Conservation (phyloP, 1,284 basidiomycete genomes). For the Golubevia pallescens region DNA sequence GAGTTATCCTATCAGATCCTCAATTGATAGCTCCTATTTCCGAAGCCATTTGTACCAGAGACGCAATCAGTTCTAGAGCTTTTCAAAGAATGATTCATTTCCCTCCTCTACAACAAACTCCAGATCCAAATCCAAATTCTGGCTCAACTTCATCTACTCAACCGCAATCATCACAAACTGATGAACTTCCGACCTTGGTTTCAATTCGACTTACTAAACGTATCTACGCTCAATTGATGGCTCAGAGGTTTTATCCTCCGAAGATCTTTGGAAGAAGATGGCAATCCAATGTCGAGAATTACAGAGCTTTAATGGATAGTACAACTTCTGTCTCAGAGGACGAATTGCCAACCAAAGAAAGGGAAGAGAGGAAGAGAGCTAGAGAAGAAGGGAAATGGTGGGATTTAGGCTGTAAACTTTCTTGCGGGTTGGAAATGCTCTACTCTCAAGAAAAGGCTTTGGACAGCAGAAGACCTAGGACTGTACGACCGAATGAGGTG, state of each 20-base stretch:
- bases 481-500: too few relatives aligned
- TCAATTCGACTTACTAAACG: conserved; percentile 36
- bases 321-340: conserved; percentile 10
- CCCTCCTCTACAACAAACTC: too few relatives aligned
- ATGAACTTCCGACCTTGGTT: conserved; percentile 4
- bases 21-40: too few relatives aligned
- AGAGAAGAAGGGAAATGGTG: conserved; percentile 33
- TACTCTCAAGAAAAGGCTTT: conserved; percentile 9
- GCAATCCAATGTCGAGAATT: conserved; percentile 36
- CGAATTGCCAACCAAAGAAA: neutral
- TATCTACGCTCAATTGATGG: conserved; percentile 82
- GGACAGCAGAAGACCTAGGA: too few relatives aligned
- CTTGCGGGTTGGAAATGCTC: conserved; percentile 47
- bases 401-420: conserved; percentile 51
- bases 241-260: conserved; percentile 90
- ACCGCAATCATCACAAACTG: too few relatives aligned
- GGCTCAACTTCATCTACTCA: too few relatives aligned
- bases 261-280: conserved; percentile 76
- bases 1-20: too few relatives aligned
- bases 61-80: too few relatives aligned
- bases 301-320: conserved; percentile 13
- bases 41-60: too few relatives aligned
- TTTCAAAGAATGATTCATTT: too few relatives aligned
- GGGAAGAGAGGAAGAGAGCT: conserved; percentile 3
- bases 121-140: too few relatives aligned